Base-by-base conservation (phyloP, 2,329 filamentous ascomycete genomes). In the Phaeosphaeriaceae sp. region DNA sequence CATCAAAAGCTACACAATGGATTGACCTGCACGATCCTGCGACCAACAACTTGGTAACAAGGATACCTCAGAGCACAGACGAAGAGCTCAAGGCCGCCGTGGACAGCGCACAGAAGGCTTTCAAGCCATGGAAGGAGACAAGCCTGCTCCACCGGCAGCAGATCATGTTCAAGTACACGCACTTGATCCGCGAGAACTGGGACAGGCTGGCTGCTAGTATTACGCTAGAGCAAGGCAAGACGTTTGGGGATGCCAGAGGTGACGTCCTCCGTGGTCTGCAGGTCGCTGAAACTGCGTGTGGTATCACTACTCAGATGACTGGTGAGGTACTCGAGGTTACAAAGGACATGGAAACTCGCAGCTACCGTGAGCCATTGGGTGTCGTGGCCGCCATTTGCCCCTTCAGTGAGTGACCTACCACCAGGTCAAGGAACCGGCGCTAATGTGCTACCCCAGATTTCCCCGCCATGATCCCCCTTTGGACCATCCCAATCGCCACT, bases 391-490 rank as follows among this genome's bases (percentile, higher is more conserved):
- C 90, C 50, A 94, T 94, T 62, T 94, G 90, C 80, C 90, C 90
- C 2, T 94, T 94, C 71, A 94, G 87, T 90, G 72, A 74, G 86
- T 76, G 18, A 12, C 26, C 18, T 28, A 26, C 21, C 15, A 18
- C 28, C 20, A 23, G n/a, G 26, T 18, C 13, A 48, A 33, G 11
- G 28, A 15, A 15, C 28, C 18, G 17, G 16, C 43, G 47, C 68
- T 73, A 60, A 71, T 63, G 48, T 43, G 23, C 28, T 23, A 46
- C 37, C 12, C 43, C 52, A 90, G 87, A 94, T 80, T 94, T 94
- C 77, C 90, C 90, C 35, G 90, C 90, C 63, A 95, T 95, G 90
- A 94, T 95, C 72, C 90, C 90, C 3, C 81, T 95, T n/a, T 95
- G 90, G 90, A 91, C 84, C 53, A 92, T 95, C 54, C 90, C 90